Percentiles rank a stretch among this genome's conserved stretches.
These are phyloP conservation scores for Saccharomycopsis crataegensis DNA, from an alignment of 1,139 yeast genomes.

Conservation along the genomic window DNA sequence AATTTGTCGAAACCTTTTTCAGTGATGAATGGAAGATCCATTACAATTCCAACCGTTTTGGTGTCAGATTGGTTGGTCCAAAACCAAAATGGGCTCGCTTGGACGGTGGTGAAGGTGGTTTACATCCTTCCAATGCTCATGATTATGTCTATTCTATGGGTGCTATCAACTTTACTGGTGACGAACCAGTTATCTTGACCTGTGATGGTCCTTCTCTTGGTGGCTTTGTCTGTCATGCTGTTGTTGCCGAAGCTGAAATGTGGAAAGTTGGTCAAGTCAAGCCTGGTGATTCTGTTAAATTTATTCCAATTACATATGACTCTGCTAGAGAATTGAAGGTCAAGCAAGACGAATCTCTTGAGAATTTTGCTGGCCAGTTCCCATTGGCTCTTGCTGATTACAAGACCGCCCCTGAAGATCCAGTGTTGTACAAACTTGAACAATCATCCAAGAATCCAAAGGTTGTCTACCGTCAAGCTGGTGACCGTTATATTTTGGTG, in stretches of 20 bases:
- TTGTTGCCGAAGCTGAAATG: conserved; percentile 91
- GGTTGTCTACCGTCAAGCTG: conserved; percentile 90
- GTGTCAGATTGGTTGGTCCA: conserved; percentile 91
- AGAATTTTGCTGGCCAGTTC: conserved; percentile 35
- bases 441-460: conserved; percentile 52
- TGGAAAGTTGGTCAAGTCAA: conserved; percentile 98
- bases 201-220: conserved; percentile 98
- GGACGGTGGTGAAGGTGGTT: conserved; percentile 98
- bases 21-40: conserved; percentile 84
- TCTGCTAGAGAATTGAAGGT: conserved; percentile 58
- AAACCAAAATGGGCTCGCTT: conserved; percentile 94
- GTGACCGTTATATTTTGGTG: conserved; percentile 84
- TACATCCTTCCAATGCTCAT: conserved; percentile 96
- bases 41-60: conserved; percentile 93
- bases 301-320: conserved; percentile 67
- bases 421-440: conserved; percentile 47
- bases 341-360: conserved; percentile 50
- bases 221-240: conserved; percentile 95
- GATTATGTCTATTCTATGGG: conserved; percentile 96
- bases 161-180: conserved; percentile 96
- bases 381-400: conserved; percentile 29
- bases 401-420: conserved; percentile 41
- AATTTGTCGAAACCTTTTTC: conserved; percentile 70
- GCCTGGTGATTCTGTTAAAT: conserved; percentile 82
- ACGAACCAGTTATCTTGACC: conserved; percentile 93